Conservation (phyloP, 2,329 filamentous ascomycete species). For the Diplocarpon rosae region DNA sequence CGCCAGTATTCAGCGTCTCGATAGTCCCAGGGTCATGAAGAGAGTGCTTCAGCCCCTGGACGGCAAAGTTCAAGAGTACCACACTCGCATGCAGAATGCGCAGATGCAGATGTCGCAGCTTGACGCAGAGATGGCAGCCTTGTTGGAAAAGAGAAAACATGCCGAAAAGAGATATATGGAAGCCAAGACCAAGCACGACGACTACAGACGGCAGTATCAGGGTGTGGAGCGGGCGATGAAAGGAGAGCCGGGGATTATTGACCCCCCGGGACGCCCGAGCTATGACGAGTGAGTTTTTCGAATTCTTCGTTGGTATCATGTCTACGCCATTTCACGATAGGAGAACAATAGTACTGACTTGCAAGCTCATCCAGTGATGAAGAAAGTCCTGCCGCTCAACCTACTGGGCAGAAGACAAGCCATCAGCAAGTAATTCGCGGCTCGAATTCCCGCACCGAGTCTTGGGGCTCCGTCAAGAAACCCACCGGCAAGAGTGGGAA, state of each 20-base stretch:
- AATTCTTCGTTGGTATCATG: not conserved
- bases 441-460: not conserved
- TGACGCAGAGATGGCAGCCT: constrained; percentile 4
- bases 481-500: not conserved
- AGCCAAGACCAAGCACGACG: constrained; percentile 8
- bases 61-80: constrained; percentile 6
- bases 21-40: constrained; percentile 6
- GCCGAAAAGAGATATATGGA: constrained; percentile 3
- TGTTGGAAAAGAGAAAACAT: constrained; percentile 1
- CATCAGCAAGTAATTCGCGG: not conserved
- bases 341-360: not conserved
- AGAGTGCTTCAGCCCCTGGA: constrained; percentile 7
- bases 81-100: constrained; percentile 5
- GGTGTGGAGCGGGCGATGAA: constrained; percentile 5
- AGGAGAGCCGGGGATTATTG: constrained; percentile 3
- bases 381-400: not conserved
- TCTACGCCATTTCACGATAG: not conserved
- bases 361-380: not conserved
- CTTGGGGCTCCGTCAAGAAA: not conserved
- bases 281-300: not conserved
- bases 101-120: constrained; percentile 5
- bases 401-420: not conserved
- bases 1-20: constrained; percentile 2
- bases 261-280: not conserved
- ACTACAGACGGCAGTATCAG: constrained; percentile 7